Evolutionary conservation across 805 yeast species (phyloP), one percentile per base, ranked within the genome.

Genomic region (Cyberlindnera bimundalis): DNA sequence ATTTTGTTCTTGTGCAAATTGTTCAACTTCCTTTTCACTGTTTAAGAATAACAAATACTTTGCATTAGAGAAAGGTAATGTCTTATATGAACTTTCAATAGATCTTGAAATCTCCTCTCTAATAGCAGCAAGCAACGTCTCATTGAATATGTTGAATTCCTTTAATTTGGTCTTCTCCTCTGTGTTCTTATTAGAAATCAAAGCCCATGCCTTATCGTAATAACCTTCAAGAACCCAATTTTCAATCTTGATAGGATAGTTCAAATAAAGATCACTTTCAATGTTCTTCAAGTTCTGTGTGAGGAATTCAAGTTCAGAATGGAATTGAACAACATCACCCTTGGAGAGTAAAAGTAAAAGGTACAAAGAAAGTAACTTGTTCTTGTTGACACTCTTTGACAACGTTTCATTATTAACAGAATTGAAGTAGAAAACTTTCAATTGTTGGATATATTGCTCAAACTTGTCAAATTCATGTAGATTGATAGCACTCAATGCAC

Each of bases 191-290:
- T 40, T 43, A n/a, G 43, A 42, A 33, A 47, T 45, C 24, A 43
- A 28, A 12, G 28, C 21, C 37, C 45, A 40, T 13, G 52, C 91
- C 63, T 86, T 86, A 62, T 88, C 93, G 64, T 90, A 93, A 50
- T 91, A 84, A 31, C 99, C 99, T 66, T 93, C 98, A 83, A 91
- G 88, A 50, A 93, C 76, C 84, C 95, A 87, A 50, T 86, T 81
- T 62, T 93, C 98, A 53, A 93, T 79, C 52, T 81, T 80, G 39
- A 91, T 81, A 18, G 98, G 98, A 60, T 89, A 89, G 35, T 78
- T 75, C 51, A 91, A 69, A 60, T 73, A 86, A 50, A 73, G 69
- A 60, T 86, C 96, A 26, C 72, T 69, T 51, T 87, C 91, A 46
- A 60, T 59, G 53, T 55, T 68, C n/a, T 54, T 47, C 51, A 75